Evolutionary conservation across 2,329 filamentous ascomycete species (phyloP), one percentile per base, ranked within the genome.

Genomic region (Colletotrichum sp.): DNA sequence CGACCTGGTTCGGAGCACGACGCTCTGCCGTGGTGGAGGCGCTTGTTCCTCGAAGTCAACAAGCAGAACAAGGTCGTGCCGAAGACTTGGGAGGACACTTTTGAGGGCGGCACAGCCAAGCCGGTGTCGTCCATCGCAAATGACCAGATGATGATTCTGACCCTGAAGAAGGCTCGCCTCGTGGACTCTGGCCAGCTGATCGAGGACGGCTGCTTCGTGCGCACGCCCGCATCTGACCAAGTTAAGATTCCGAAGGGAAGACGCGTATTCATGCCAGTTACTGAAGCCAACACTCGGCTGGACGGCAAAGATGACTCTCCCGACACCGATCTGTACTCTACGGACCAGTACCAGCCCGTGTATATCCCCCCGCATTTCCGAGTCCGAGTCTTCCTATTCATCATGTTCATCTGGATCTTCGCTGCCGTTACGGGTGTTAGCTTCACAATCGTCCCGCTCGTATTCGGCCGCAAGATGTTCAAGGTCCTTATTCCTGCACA

Each of bases 201-300:
- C 18, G 90, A 90, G 4, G 92, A 96, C 79, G 97, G 97, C 7
- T 92, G 90, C 74, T 99, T 96, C 83, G 96, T 98, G 28, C 93
- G 95, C 62, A 95, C 96, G n/a, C 97, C 97, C 13, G 96, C 95
- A 22, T 98, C 96, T 2, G 97, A 99, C 83, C 96, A 98, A 83
- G 95, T 98, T 79, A 95, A 98, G 81, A 96, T 99, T 44, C 95
- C 96, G 5, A 98, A 98, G 84, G 95, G 95, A 52, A 90, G 90
- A 63, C 87, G 89, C 18, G 96, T 98, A 5, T 99, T 99, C 81
- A 86, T 98, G 22, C 91, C 95, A 67, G 94, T 96, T 10, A 89
- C 91, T 13, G 91, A 94, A 69, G 84, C 92, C 30, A 94, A 96
- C 76, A 87, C 92, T 59, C 89, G 92, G 52, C 84, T 91, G 44